Evolutionary conservation across 2,329 filamentous ascomycete genomes (phyloP).

Genomic region (Pseudogymnoascus sp.): DNA sequence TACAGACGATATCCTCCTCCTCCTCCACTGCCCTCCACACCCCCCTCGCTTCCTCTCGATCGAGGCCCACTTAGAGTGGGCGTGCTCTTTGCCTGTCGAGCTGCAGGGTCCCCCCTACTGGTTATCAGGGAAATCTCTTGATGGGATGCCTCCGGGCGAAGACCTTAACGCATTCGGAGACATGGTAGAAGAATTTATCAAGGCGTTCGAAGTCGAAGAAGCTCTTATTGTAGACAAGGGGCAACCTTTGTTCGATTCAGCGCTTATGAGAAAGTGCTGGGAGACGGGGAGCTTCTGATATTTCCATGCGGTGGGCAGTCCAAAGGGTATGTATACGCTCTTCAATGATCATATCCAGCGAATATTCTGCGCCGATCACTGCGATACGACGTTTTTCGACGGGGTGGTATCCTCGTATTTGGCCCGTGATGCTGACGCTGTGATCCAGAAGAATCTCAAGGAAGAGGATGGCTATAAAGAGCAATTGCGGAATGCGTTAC

Average conservation of each 20-base stretch:
- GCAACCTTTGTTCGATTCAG: constrained; percentile 7
- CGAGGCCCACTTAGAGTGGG: background rate
- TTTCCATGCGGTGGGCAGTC: constrained; percentile 19
- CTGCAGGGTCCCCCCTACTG: constrained; percentile 26
- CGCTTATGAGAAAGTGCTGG: constrained; percentile 19
- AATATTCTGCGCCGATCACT: constrained; percentile 14
- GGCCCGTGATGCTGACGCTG: constrained; percentile 9
- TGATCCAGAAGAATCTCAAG: constrained; percentile 10
- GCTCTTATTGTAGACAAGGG: background rate
- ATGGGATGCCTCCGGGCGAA: constrained; percentile 16
- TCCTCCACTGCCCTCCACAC: background rate
- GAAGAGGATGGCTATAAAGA: constrained; percentile 12
- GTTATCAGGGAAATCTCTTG: constrained; percentile 20
- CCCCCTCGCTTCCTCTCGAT: background rate
- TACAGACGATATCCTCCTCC: background rate
- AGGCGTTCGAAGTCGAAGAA: constrained; percentile 19
- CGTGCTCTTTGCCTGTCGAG: constrained; percentile 23
- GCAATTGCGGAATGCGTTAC: constrained; percentile 10
- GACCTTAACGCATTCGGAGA: constrained; percentile 14
- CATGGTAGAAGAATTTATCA: constrained; percentile 17
- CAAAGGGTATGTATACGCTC: constrained; percentile 19
- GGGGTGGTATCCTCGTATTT: constrained; percentile 13
- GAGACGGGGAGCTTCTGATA: constrained; percentile 22
- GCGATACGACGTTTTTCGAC: constrained; percentile 9
- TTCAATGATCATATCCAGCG: constrained; percentile 20